Evolutionary conservation across 2,329 filamentous ascomycete genomes (phyloP).

Genomic region (Ophioceras dolichostomum): DNA sequence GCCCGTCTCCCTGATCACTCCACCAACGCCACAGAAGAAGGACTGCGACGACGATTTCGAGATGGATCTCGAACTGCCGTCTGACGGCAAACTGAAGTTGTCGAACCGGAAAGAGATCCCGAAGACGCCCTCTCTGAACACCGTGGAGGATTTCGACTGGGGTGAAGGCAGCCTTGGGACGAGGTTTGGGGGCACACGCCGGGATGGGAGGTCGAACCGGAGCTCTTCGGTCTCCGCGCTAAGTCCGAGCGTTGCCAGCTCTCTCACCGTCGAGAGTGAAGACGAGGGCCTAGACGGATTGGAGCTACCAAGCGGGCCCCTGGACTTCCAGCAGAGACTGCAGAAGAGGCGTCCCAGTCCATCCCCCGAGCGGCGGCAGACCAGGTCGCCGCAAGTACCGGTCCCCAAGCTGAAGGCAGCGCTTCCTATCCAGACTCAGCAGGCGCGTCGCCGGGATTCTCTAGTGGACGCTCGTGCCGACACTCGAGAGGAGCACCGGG

Average conservation of each 20-base stretch:
- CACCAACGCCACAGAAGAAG: constrained; percentile 39
- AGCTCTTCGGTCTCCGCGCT: constrained; percentile 82
- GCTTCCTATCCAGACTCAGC: constrained; percentile 9
- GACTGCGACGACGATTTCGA: constrained; percentile 56
- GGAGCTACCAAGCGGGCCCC: constrained; percentile 67
- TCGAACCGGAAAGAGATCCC: constrained; percentile 49
- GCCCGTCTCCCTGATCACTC: constrained; percentile 39
- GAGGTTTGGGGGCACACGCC: constrained; percentile 73
- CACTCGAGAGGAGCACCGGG: constrained; percentile 42
- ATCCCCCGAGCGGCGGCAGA: constrained; percentile 35
- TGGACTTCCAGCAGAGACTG: constrained; percentile 72
- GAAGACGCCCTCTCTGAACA: constrained; percentile 45
- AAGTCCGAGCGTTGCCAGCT: constrained; percentile 87
- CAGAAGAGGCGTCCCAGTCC: constrained; percentile 54
- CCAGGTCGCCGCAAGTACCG: background rate
- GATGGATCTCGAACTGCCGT: constrained; percentile 58
- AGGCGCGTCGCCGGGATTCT: no score
- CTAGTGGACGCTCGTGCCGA: no score
- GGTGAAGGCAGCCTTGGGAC: constrained; percentile 88
- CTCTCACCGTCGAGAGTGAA: constrained; percentile 82
- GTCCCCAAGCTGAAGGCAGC: constrained; percentile 5
- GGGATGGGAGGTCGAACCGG: constrained; percentile 66
- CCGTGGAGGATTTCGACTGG: constrained; percentile 77
- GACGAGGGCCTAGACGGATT: constrained; percentile 89
- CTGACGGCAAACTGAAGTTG: constrained; percentile 52